A percentile compares a stretch with the other conserved stretches of the same genome.
phyloP scores from a whole-genome alignment of 805 yeast genomes.

The Candida nanaspora region DNA sequence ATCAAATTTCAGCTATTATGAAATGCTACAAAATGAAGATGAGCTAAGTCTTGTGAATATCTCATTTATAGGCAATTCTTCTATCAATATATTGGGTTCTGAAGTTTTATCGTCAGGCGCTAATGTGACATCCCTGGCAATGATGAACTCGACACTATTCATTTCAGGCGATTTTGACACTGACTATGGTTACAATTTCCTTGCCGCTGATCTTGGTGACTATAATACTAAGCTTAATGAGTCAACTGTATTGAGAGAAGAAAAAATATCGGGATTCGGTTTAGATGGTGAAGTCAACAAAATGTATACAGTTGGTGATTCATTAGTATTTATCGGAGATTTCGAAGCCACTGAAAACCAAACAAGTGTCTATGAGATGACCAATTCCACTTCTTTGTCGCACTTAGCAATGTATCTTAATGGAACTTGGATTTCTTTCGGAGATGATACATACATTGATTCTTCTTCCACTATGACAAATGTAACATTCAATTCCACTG shows the following conservation, averaged over 20 bases:
- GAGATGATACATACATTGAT: slow-evolving; percentile 16
- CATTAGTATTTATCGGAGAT: slow-evolving; percentile 30
- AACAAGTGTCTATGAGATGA: slow-evolving; percentile 9
- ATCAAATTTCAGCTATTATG: slow-evolving; percentile 46
- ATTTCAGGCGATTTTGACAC: slow-evolving; percentile 45
- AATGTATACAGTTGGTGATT: slow-evolving; percentile 21
- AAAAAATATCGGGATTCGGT: slow-evolving; percentile 26
- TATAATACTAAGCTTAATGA: slow-evolving; percentile 11
- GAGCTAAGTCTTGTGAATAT: slow-evolving; percentile 6
- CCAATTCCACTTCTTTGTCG: slow-evolving; percentile 16
- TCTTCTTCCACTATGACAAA: slow-evolving; percentile 20
- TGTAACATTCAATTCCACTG: slow-evolving; percentile 29
- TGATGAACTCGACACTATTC: slow-evolving; percentile 27
- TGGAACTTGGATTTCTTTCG: slow-evolving; percentile 34
- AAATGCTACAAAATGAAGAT: slow-evolving; percentile 11
- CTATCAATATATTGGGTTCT: slow-evolving; percentile 34
- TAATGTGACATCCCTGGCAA: slow-evolving; percentile 28
- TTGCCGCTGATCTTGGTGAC: slow-evolving; percentile 22
- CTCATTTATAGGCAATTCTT: slow-evolving; percentile 38
- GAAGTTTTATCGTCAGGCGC: slow-evolving; percentile 30
- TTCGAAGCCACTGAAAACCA: slow-evolving; percentile 22
- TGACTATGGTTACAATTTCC: slow-evolving; percentile 29
- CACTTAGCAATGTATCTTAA: slow-evolving; percentile 33
- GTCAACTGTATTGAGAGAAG: slow-evolving; percentile 2
- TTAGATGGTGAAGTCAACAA: slow-evolving; percentile 31